Percentiles rank a stretch among this genome's conserved stretches.
phyloP scores from a whole-genome alignment of 2,329 filamentous ascomycete genomes.

The Venturia asperata region DNA sequence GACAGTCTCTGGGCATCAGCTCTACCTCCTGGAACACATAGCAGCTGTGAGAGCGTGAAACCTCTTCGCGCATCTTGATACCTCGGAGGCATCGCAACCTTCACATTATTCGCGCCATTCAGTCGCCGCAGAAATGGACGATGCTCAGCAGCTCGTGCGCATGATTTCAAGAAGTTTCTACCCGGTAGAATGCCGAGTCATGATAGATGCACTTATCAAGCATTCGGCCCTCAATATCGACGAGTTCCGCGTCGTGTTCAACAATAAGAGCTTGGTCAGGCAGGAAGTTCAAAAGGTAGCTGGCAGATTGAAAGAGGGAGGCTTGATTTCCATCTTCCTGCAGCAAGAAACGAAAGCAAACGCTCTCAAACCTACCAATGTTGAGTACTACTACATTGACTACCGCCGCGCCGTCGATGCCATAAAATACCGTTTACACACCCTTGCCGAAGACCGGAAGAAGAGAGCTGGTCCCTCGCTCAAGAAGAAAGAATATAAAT shows the following conservation, averaged over 20 bases:
- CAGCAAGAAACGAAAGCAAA: slow-evolving; percentile 73
- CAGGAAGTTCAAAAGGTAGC: slow-evolving; percentile 90
- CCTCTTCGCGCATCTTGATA: background rate
- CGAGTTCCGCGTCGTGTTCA: slow-evolving; percentile 48
- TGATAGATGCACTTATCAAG: slow-evolving; percentile 70
- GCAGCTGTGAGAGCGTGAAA: background rate
- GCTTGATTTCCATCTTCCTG: slow-evolving; percentile 73
- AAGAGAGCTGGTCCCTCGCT: slow-evolving; percentile 66
- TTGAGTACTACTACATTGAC: slow-evolving; percentile 96
- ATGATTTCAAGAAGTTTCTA: slow-evolving; percentile 83
- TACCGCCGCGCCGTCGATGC: slow-evolving; percentile 91
- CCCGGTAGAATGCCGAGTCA: slow-evolving; percentile 72
- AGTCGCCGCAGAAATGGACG: slow-evolving; percentile 1
- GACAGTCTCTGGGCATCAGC: background rate
- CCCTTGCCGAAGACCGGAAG: slow-evolving; percentile 82
- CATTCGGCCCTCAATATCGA: slow-evolving; percentile 48
- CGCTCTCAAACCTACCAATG: slow-evolving; percentile 71
- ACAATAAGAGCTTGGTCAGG: slow-evolving; percentile 66
- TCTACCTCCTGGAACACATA: background rate
- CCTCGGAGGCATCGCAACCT: background rate
- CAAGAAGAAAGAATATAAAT: slow-evolving; percentile 90
- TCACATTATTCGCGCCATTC: background rate
- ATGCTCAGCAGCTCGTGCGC: slow-evolving; percentile 56
- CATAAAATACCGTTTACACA: slow-evolving; percentile 89
- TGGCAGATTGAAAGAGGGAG: slow-evolving; percentile 75